Base-by-base conservation (phyloP, 768 basidiomycete species). In the Tephrocybe rancida region DNA sequence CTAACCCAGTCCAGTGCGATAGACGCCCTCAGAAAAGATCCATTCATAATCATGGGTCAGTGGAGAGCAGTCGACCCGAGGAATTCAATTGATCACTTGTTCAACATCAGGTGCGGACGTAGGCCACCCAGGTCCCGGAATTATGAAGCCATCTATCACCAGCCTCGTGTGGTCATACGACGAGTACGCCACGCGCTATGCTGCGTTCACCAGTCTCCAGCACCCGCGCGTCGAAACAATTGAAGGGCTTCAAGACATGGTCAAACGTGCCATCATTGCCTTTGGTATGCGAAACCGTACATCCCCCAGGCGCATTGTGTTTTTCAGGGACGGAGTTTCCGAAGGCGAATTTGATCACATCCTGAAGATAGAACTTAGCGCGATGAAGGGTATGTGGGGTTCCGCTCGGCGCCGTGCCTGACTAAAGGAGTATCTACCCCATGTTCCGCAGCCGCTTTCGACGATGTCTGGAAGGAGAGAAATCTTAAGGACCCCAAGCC, bases 161-260 rank as follows among this genome's bases (percentile, higher is more conserved):
- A 76, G 80, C 1, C 60, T 89, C 0, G 88, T 90, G 0, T 81
- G 74, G 1, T 88, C 86, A 0, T 69, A 70, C 19, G 84, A 89
- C 48, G 13, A 0, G 0, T 51, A 65, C 0, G 81, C 75, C 0
- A 75, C 75, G 16, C 71, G 68, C 10, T 90, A 88, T 44, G 65
- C 67, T 4, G 71, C 81, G 0, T 49, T 71, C 0, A 74, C 71
- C 0, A 55, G 64, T 0, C 65, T 85, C 3, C 83, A 85, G 51
- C 56, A 67, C 0, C 78, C 83, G 0, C 70, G 82, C 0, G 46
- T 67, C 8, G 83, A 85, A 52, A 67, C 74, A 0, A 83, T 85
- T 4, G 63, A 71, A 0, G 68, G 76, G 3, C 57, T 84, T n/a
- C 54, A 65, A 14, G 38, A 24, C 9, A 76, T 81, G 77, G 66